phyloP scores from a whole-genome alignment of 2,329 filamentous ascomycete species.

The Tolypocladium inflatum region DNA sequence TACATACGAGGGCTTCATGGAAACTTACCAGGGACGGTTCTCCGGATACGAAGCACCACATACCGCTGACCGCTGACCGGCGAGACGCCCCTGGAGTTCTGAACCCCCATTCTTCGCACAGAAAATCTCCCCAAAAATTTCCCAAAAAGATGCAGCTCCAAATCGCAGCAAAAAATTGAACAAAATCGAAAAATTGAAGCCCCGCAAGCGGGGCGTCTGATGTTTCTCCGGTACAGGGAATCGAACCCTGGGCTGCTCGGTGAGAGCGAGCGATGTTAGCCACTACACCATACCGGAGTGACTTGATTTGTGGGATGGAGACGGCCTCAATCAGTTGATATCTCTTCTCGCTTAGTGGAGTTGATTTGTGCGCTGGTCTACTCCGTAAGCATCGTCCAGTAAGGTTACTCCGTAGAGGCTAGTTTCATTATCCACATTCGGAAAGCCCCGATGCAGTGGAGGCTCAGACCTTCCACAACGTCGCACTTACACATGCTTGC shows the following conservation, averaged over 20 bases:
- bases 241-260: slow-evolving; percentile 27
- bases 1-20: not conserved
- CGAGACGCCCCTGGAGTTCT: not conserved
- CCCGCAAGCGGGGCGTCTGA: not conserved
- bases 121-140: no score
- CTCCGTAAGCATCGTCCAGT: not conserved
- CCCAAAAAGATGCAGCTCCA: not conserved
- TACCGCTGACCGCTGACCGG: not conserved
- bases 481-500: not conserved
- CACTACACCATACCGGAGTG: slow-evolving; percentile 26
- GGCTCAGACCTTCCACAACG: not conserved
- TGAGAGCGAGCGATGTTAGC: slow-evolving; percentile 28
- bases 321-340: not conserved
- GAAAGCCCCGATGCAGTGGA: not conserved
- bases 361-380: not conserved
- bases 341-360: not conserved
- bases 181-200: not conserved
- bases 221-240: slow-evolving; percentile 21
- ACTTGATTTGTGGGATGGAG: not conserved
- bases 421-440: not conserved
- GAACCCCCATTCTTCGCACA: not conserved
- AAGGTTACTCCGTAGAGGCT: no score
- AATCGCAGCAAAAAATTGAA: not conserved
- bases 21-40: not conserved
- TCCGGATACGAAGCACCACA: not conserved